phyloP scores from a whole-genome alignment of 2,329 filamentous ascomycete genomes.

The Westerdykella aurantiaca region DNA sequence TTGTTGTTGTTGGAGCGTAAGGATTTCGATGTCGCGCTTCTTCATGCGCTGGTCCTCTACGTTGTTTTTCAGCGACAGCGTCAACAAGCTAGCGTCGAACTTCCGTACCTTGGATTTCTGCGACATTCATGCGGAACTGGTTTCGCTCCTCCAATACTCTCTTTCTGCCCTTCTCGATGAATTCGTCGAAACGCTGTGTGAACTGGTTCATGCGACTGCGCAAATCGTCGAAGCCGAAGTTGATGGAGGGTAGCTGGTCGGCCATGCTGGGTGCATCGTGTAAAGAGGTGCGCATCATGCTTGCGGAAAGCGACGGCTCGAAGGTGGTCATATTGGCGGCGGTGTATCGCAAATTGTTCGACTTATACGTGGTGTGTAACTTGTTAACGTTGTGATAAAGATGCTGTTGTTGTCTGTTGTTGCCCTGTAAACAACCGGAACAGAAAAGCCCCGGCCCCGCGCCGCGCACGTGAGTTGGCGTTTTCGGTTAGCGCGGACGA shows the following conservation, averaged over 20 bases:
- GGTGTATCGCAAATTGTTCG: too few species aligned
- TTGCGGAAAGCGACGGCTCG: slow-evolving; percentile 63
- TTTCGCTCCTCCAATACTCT: slow-evolving; percentile 89
- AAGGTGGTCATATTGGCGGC: slow-evolving; percentile 50
- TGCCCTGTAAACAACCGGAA: slow-evolving; percentile 26
- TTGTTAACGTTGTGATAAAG: too few species aligned
- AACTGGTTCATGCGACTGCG: slow-evolving; percentile 94
- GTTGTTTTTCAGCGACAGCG: background rate
- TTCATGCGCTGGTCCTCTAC: slow-evolving; percentile 88
- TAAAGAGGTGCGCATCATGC: slow-evolving; percentile 54
- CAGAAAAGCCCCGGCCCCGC: slow-evolving; percentile 4
- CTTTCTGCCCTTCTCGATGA: slow-evolving; percentile 87
- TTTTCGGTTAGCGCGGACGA: slow-evolving; percentile 16
- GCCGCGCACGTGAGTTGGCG: slow-evolving; percentile 25
- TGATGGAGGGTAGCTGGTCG: slow-evolving; percentile 77
- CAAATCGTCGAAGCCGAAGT: slow-evolving; percentile 94
- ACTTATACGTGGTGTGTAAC: too few species aligned
- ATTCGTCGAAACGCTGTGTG: slow-evolving; percentile 82
- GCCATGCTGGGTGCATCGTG: slow-evolving; percentile 61
- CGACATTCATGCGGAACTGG: slow-evolving; percentile 83
- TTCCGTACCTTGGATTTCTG: slow-evolving; percentile 75
- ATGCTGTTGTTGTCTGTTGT: too few species aligned
- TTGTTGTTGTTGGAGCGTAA: slow-evolving; percentile 63
- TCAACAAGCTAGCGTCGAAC: background rate
- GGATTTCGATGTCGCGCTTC: slow-evolving; percentile 79